Conservation (phyloP, 2,329 filamentous ascomycete species). For the Fusarium albidum region DNA sequence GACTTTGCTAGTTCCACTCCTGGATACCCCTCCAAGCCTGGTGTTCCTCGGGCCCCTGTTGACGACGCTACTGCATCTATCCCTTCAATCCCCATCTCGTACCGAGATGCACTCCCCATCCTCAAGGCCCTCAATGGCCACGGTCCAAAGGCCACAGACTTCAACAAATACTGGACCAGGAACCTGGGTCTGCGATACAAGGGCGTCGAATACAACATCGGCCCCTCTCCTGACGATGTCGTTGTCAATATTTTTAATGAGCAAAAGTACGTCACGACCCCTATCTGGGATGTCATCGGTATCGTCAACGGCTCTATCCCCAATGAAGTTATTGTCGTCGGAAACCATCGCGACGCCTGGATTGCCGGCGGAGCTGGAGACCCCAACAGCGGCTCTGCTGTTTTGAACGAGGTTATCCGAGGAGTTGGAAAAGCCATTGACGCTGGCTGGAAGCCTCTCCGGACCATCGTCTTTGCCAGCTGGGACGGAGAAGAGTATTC, state of each 20-base stretch:
- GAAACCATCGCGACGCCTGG: conserved; percentile 95
- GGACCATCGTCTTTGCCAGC: conserved; percentile 89
- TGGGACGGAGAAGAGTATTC: conserved; percentile 90
- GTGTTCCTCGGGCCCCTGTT: conserved; percentile 77
- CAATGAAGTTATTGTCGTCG: conserved; percentile 87
- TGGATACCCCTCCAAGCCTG: conserved; percentile 92
- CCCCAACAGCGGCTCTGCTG: conserved; percentile 83
- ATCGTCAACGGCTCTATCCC: conserved; percentile 86
- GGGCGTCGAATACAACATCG: conserved; percentile 85
- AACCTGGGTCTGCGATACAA: conserved; percentile 79
- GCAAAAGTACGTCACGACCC: conserved; percentile 83
- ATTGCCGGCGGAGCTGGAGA: conserved; percentile 85
- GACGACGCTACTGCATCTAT: conserved; percentile 80
- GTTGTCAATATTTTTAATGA: conserved; percentile 79
- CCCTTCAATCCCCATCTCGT: conserved; percentile 91
- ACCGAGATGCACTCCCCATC: conserved; percentile 83
- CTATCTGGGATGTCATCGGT: conserved; percentile 91
- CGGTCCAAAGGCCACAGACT: conserved; percentile 78
- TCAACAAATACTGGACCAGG: conserved; percentile 75
- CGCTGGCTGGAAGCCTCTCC: conserved; percentile 67
- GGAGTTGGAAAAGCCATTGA: conserved; percentile 76
- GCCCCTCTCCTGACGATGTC: conserved; percentile 77
- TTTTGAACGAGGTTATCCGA: conserved; percentile 80
- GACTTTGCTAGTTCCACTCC: conserved; percentile 72
- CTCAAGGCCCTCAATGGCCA: conserved; percentile 91